Conservation (phyloP, 441 rosid species). For the Dalechampia spathulata region DNA sequence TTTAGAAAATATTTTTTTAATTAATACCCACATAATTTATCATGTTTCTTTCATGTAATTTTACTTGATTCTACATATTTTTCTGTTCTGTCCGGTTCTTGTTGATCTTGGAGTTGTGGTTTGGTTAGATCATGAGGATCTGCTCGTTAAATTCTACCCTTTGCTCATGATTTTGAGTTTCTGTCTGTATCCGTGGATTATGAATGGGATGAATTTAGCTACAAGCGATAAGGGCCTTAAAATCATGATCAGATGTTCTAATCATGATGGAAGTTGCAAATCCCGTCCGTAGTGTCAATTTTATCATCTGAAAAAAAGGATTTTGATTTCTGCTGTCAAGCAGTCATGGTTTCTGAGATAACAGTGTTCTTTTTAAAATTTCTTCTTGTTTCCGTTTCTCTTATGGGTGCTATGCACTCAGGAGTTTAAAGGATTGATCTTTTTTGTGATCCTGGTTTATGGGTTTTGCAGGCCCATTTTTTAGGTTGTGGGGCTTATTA, state of each 20-base stretch:
- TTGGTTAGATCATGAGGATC: slow-evolving; percentile 22
- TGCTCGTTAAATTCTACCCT: slow-evolving; percentile 9
- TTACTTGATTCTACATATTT: slow-evolving; percentile 3
- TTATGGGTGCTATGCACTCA: too few relatives aligned
- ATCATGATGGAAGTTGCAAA: slow-evolving; percentile 9
- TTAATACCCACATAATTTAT: not conserved
- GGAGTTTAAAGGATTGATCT: slow-evolving; percentile 3
- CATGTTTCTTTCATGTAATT: not conserved
- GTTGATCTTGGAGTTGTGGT: slow-evolving; percentile 6
- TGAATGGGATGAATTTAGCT: slow-evolving; percentile 5
- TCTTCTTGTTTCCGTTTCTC: not conserved
- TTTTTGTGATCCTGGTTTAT: not conserved
- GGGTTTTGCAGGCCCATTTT: slow-evolving; percentile 1
- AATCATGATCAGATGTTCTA: slow-evolving; percentile 8
- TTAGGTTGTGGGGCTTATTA: not conserved
- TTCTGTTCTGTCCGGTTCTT: slow-evolving; percentile 1
- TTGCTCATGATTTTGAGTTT: not conserved
- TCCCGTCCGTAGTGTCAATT: slow-evolving; percentile 1
- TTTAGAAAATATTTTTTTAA: too few relatives aligned
- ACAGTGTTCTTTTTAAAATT: not conserved
- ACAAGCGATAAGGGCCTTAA: not conserved
- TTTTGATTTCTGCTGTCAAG: slow-evolving; percentile 11
- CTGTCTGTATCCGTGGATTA: not conserved
- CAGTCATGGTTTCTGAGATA: not conserved
- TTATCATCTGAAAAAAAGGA: not conserved